Conservation (phyloP, 2,329 filamentous ascomycete species). For the Diaporthe longicolla region DNA sequence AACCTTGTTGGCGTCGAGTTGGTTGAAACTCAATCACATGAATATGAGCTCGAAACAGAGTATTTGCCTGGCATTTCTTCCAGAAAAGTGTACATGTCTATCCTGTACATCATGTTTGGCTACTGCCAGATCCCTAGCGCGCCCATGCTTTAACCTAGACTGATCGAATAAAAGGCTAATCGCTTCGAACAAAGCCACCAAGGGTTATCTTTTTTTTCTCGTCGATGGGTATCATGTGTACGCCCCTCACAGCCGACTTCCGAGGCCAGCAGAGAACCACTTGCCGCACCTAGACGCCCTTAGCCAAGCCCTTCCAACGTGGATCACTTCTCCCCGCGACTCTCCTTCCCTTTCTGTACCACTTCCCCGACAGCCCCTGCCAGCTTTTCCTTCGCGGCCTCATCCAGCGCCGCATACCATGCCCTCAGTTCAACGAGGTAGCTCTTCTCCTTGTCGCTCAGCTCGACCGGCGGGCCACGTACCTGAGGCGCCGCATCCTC, state of each 20-base stretch:
- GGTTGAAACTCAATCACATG: neutral
- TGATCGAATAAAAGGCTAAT: neutral
- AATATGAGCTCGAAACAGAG: neutral
- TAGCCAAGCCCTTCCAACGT: neutral
- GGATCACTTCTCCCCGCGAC: slow-evolving; percentile 34
- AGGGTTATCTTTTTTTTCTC: neutral
- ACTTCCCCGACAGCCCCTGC: slow-evolving; percentile 55
- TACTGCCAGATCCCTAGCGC: neutral
- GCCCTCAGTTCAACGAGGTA: slow-evolving; percentile 64
- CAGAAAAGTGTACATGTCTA: neutral
- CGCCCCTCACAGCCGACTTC: slow-evolving; percentile 5
- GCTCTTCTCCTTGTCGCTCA: slow-evolving; percentile 62
- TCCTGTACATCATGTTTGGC: neutral
- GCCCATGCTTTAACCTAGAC: neutral
- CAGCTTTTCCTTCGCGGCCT: slow-evolving; percentile 61
- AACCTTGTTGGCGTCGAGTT: too few species aligned
- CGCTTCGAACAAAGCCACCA: neutral
- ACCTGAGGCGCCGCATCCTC: slow-evolving; percentile 64
- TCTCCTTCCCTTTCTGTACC: slow-evolving; percentile 39
- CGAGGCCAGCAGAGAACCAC: neutral
- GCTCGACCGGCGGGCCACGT: slow-evolving; percentile 72
- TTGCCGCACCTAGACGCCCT: neutral
- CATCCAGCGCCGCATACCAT: slow-evolving; percentile 66
- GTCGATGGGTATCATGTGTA: slow-evolving; percentile 23
- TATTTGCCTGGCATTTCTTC: neutral